Conservation (phyloP, 108 stramenopile genomes). For the Phaeodactylum tricornutum region DNA sequence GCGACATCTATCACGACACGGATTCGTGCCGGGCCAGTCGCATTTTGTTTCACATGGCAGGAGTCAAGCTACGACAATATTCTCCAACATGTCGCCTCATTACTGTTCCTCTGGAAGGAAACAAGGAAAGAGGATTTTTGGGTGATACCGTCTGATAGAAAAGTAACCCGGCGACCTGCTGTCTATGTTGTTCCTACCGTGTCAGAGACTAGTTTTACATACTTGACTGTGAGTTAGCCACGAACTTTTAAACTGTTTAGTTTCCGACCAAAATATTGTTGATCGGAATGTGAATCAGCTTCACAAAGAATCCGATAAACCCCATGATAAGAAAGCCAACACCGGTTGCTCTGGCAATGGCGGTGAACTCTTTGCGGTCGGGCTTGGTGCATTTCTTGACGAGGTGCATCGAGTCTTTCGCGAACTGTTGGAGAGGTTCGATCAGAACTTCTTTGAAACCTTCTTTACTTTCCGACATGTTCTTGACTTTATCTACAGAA, state of each 20-base stretch:
- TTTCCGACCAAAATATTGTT: constrained; percentile 96
- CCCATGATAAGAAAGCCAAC: constrained; percentile 99
- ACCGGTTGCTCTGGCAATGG: constrained; percentile 88
- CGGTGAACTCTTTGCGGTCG: constrained; percentile 93
- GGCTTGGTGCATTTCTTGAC: constrained; percentile 99
- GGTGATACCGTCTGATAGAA: no score
- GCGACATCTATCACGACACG: constrained; percentile 87
- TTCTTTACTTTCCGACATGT: no score
- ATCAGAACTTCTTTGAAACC: constrained; percentile 88
- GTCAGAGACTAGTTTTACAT: no score
- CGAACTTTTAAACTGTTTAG: no score
- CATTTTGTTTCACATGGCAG: constrained; percentile 84
- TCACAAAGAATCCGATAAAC: constrained; percentile 99
- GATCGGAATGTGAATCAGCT: constrained; percentile 99
- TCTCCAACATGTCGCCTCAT: no score
- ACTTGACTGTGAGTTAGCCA: no score
- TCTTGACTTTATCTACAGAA: no score
- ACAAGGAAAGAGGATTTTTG: no score
- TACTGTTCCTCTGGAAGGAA: no score
- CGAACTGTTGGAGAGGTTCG: constrained; percentile 91
- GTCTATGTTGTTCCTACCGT: no score
- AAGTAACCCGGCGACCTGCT: no score
- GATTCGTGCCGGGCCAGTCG: constrained; percentile 81
- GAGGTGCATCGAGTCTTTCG: constrained; percentile 95
- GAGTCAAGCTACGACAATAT: constrained; percentile 56